Evolutionary conservation across 73 alveolate genomes (phyloP).

Genomic region (Blepharisma stoltei): DNA sequence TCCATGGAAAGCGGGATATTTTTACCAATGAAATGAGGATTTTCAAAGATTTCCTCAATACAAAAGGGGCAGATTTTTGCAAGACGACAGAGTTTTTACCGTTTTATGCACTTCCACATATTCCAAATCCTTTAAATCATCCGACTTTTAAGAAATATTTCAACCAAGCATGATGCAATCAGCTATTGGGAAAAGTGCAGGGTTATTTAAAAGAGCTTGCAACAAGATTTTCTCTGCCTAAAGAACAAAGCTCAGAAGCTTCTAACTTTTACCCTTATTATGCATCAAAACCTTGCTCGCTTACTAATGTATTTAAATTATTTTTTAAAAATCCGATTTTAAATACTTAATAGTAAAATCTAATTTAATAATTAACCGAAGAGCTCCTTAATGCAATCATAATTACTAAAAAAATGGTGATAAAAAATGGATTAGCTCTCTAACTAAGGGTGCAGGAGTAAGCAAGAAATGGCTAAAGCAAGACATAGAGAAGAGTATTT

Average conservation of each 20-base stretch:
- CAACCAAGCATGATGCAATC: conserved; percentile 67
- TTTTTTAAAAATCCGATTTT: too few relatives aligned
- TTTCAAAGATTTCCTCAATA: conserved; percentile 76
- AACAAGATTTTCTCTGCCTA: too few relatives aligned
- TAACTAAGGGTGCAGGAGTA: too few relatives aligned
- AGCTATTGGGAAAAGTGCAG: conserved; percentile 57
- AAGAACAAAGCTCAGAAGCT: too few relatives aligned
- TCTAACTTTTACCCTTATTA: too few relatives aligned
- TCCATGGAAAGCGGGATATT: conserved; percentile 43
- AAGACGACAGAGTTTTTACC: conserved; percentile 83
- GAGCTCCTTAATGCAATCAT: too few relatives aligned
- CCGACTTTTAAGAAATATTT: conserved; percentile 68
- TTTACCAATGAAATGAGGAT: conserved; percentile 45
- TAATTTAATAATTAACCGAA: too few relatives aligned
- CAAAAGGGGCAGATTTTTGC: conserved; percentile 70
- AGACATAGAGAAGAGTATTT: conserved; percentile 24
- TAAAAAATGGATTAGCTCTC: conserved; percentile 29
- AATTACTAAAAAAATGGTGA: too few relatives aligned
- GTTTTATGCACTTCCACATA: conserved; percentile 89
- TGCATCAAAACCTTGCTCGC: too few relatives aligned
- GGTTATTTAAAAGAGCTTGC: conserved; percentile 40
- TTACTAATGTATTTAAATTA: too few relatives aligned
- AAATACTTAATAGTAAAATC: too few relatives aligned
- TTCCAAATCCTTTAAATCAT: conserved; percentile 74
- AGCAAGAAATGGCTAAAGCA: conserved; percentile 1